Base-by-base conservation (phyloP, 2,329 filamentous ascomycete species). In the Tolypocladium amazonense region DNA sequence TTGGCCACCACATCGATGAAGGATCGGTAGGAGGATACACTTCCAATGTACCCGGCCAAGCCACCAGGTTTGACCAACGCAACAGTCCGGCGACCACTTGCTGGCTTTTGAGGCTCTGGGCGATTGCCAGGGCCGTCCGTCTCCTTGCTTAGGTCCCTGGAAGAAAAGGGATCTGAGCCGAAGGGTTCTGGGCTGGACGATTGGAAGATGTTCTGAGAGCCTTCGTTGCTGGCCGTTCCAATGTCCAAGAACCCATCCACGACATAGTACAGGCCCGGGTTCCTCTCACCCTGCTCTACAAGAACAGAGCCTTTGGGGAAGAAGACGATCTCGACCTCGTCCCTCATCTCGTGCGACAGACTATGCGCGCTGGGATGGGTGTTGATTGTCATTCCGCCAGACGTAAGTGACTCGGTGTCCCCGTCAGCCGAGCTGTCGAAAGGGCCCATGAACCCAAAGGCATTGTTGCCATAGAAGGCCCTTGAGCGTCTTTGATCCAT, bases 1-100 rank as follows among this genome's bases (percentile, higher is more conserved):
- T 97, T 97, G 3, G 94, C 95, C 43, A 93, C 89, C 1, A 99
- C 92, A 69, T 97, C 93, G 25, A 96, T 94, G 70, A 97, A 97
- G 0, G 94, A 99, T 33, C 94, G 82, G 71, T 97, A 96, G 0
- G 92, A 96, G 2, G 94, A 96, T 23, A 99, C 88, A 0, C 92
- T 94, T 6, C 94, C 92, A 38, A 97, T 86, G 68, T 99, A 99
- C 0, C 94, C 95, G 58, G 94, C 93, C 41, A 99, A 81, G 0
- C 92, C 92, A 56, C 94, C 94, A 3, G 94, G 94, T 70, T 97
- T 99, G 64, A 97, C 92, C 65, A 97, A 78, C 58, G 92, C 94
- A 1, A 99, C 81, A 56, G 89, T 94, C 30, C 89, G 86, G 20
- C 83, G 80, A 20, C 71, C 68, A 4, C 78, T 72, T 58, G 78